phyloP scores from a whole-genome alignment of 108 stramenopile genomes.

The Fragilaria crotonensis region DNA sequence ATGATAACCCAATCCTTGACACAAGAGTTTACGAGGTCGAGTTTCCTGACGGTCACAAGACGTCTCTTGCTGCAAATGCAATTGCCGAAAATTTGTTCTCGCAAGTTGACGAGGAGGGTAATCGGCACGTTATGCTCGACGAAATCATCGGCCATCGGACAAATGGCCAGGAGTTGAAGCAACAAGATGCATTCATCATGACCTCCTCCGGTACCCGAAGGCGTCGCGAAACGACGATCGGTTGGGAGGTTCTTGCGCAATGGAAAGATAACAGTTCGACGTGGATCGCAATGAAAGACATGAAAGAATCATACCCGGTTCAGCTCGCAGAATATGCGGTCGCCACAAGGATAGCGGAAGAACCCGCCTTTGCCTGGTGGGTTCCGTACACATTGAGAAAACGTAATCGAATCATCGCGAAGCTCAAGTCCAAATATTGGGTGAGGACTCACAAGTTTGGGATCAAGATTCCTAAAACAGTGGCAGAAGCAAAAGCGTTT shows the following conservation, averaged over 20 bases:
- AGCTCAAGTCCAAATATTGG: too few relatives aligned
- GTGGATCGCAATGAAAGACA: too few relatives aligned
- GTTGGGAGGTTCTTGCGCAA: constrained; percentile 14
- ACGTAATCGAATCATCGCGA: too few relatives aligned
- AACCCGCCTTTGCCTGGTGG: too few relatives aligned
- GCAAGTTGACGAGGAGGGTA: constrained; percentile 11
- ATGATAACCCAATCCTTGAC: constrained; percentile 20
- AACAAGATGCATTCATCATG: constrained; percentile 2
- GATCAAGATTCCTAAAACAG: constrained; percentile 17
- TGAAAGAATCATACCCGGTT: too few relatives aligned
- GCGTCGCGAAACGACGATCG: constrained; percentile 4
- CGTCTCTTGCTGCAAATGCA: constrained; percentile 13
- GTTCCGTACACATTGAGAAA: too few relatives aligned
- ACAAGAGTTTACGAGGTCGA: constrained; percentile 24
- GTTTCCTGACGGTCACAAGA: too few relatives aligned
- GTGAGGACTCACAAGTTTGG: too few relatives aligned
- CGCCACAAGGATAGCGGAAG: constrained; percentile 1
- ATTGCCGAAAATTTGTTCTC: constrained; percentile 20
- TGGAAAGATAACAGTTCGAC: constrained; percentile 17
- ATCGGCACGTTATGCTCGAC: background rate
- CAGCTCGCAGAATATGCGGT: constrained; percentile 19
- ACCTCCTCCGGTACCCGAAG: background rate
- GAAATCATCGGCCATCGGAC: too few relatives aligned
- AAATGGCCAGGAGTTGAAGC: constrained; percentile 11
- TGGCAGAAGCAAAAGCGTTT: constrained; percentile 13